A percentile compares a stretch with the other conserved stretches of the same genome.
phyloP scores from a whole-genome alignment of 495 filamentous ascomycete genomes.

The Sordaria brevicollis region DNA sequence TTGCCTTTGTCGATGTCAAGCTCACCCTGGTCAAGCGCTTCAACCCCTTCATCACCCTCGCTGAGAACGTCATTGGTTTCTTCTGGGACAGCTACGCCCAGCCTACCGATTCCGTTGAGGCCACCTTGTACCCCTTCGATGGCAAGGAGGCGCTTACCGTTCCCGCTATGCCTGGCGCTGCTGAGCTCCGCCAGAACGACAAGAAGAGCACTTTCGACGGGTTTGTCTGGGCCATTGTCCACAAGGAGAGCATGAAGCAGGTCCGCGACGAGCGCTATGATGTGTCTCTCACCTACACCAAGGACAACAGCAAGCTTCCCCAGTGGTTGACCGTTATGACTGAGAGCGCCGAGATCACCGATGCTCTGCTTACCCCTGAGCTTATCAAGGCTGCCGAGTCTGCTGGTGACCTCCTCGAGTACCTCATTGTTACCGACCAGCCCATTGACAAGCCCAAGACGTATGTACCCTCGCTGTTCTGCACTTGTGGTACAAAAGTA shows the following conservation, averaged over 20 bases:
- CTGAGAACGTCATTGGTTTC: slow-evolving; percentile 59
- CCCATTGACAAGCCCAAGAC: slow-evolving; percentile 81
- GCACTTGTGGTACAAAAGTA: background rate
- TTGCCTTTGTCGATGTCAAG: slow-evolving; percentile 80
- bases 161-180: slow-evolving; percentile 45
- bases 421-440: slow-evolving; percentile 82
- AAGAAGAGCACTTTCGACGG: slow-evolving; percentile 73
- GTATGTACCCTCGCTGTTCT: slow-evolving; percentile 43
- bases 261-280: slow-evolving; percentile 91
- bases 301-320: slow-evolving; percentile 85
- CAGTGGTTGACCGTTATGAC: slow-evolving; percentile 90
- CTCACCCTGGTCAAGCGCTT: slow-evolving; percentile 78
- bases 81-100: slow-evolving; percentile 61
- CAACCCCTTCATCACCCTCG: slow-evolving; percentile 66
- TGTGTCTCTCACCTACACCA: slow-evolving; percentile 80
- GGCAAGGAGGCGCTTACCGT: slow-evolving; percentile 72
- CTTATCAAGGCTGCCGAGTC: slow-evolving; percentile 69
- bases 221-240: slow-evolving; percentile 90
- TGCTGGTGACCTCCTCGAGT: slow-evolving; percentile 77
- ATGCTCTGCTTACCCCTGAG: slow-evolving; percentile 72
- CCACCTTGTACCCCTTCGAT: slow-evolving; percentile 76
- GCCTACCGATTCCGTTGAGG: slow-evolving; percentile 62
- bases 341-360: slow-evolving; percentile 93
- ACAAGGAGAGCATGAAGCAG: slow-evolving; percentile 87
- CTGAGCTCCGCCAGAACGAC: slow-evolving; percentile 43